Base-by-base conservation (phyloP, 345 rosid species). In the Citrus australasica region DNA sequence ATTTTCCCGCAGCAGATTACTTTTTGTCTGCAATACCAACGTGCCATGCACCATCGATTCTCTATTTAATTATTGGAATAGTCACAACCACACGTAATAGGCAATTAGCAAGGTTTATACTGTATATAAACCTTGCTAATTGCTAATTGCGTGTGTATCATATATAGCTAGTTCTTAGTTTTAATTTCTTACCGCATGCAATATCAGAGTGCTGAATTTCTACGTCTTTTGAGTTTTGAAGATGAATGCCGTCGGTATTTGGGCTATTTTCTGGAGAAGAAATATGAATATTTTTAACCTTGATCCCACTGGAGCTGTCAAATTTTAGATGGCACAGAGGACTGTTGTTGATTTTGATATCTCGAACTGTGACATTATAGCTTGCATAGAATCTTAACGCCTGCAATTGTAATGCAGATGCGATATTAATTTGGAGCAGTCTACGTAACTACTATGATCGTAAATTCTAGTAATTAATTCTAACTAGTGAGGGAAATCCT, bases 231-330 rank as follows among this genome's bases (percentile, higher is more conserved):
- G 98, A 88, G 84, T 91, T 92, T 70, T 93, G 98, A 32, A 93
- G 90, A 86, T 93, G 98, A 80, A 95, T 95, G 3, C 97, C 98
- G 60, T 93, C 98, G 21, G 98, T 93, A 75, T 95, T 92, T 48
- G 97, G 94, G 79, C 97, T 93, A 28, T 79, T 80, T 68, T 76
- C 87, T 5, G 98, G 98, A 1, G 98, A 90, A 73, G 84, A 85
- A 33, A 95, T 90, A 6, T 94, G 85, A 10, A 95, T 76, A 76
- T 95, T 93, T 56, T 87, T 66, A 56, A 95, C 84, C 66, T 74
- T 80, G 69, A 95, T 84, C 11, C 94, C 92, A 2, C 78, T 77
- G 14, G 94, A 93, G 75, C 76, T 86, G 86, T 95, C 97, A 62
- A 95, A 93, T 83, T 95, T 95, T 27, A 95, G 86, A 85, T 93